Evolutionary conservation across 129 eudicot genomes (phyloP).

Genomic region (Centrapalus pauciflorus): DNA sequence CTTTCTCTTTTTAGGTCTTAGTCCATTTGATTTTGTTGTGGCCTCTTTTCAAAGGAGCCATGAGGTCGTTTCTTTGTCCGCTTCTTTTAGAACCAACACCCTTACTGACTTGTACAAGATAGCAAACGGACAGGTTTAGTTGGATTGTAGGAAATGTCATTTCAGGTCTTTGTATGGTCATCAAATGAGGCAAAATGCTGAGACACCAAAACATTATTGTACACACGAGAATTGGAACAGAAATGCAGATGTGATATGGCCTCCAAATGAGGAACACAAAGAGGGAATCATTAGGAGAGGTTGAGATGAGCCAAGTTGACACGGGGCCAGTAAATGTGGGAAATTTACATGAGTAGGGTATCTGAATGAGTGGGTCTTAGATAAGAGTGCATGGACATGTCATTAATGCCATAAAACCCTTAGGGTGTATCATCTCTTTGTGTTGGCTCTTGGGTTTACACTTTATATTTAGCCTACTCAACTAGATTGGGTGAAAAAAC

Average conservation of each 20-base stretch:
- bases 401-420: too few species aligned
- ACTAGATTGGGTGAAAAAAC: background rate
- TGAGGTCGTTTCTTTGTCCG: too few species aligned
- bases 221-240: background rate
- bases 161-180: background rate
- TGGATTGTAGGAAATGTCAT: background rate
- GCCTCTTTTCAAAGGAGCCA: background rate
- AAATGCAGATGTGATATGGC: background rate
- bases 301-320: too few species aligned
- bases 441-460: too few species aligned
- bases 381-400: too few species aligned
- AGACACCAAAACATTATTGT: background rate
- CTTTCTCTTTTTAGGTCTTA: background rate
- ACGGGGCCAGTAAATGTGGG: too few species aligned
- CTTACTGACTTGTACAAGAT: background rate
- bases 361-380: too few species aligned
- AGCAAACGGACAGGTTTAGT: background rate
- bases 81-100: too few species aligned
- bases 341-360: too few species aligned
- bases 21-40: background rate
- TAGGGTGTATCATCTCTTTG: too few species aligned
- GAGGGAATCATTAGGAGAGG: background rate
- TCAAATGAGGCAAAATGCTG: background rate
- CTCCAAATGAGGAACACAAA: background rate
- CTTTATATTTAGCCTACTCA: background rate